Evolutionary conservation across 106 monocot genomes (phyloP), one percentile per base, ranked within the genome.

Genomic region (Dioscorea alata): DNA sequence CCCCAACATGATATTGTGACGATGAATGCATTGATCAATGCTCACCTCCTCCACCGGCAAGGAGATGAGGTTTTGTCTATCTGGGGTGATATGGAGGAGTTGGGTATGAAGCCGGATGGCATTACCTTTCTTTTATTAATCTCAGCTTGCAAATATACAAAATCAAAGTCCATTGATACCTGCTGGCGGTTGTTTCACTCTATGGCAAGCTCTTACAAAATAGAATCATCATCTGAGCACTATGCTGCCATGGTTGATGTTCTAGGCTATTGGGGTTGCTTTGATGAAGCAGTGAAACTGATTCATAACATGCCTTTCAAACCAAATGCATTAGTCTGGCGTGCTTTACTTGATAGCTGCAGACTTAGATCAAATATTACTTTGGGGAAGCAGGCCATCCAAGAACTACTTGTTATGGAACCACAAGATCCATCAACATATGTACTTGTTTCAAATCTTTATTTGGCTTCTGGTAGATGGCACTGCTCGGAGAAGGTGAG

Each of bases 401-500:
- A 80, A 50, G 73, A 67, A 12, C 66, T 93, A 14, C 83, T 99
- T 28, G 75, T 74, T 23, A 19, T 83, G 15, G 81, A 79, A 50
- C 97, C 90, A 17, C 60, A 67, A 35, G 83, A 93, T 59, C 75
- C 82, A 33, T 80, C 90, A 5, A 75, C 82, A 12, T 85, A 83
- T 63, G 75, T 87, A 16, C 90, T 92, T 13, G 67, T 89, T 13
- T 75, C 92, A 16, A 99, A 99, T 58, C 84, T 93, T 8, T 90
- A 85, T 60, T 78, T 92, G 4, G 78, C 89, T 66, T 90, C 90
- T 18, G 92, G 91, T 16, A 80, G 97, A 71, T 99, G 92, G 97
- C 81, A 85, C 50, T 87, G 85, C 81, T 90, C 97, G 13, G 90
- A 93, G 49, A 85, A 77, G 69, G 69, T 75, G 1, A 84, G 90